Evolutionary conservation across 306 rosid genomes (phyloP), one percentile per base, ranked within the genome.

Genomic region (Glycine soja): DNA sequence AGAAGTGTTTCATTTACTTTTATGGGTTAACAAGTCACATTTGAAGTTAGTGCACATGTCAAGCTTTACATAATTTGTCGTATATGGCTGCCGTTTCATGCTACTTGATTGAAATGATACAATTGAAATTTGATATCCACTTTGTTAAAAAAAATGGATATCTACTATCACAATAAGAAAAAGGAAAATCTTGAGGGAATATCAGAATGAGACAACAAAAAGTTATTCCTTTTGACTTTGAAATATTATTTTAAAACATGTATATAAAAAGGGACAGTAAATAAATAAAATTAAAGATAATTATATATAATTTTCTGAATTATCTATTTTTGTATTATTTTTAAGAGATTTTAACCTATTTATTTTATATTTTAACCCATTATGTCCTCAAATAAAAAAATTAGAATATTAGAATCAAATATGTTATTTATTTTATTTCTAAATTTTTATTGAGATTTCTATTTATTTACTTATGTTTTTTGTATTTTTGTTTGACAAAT

Each of bases 41-140:
- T 58, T 57, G 43, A 69, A 76, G 74, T 70, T 51, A 32, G 45
- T 71, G 69, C 70, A 62, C 53, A 62, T 77, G 67, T 12, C 72
- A 47, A 9, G 54, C 47, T 75, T 75, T 68, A 13, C 32, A 8
- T 63, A 42, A 54, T 73, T 78, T 46, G 80, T 83, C 45, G 15
- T 54, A 53, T 70, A 62, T 40, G 74, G 59, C 69, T 70, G 14
- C 58, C 10, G 10, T 50, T 46, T 56, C 54, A 5, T 34, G 72
- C 70, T 38, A 14, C 45, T n/a, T 38, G 71, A 7, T 65, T 58
- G 10, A 18, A 3, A 57, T 9, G 34, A 16, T 53, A 58, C 3
- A 56, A 56, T 56, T 62, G 45, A 36, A 32, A 36, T 61, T 64
- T 64, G 70, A 36, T 36, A n/a, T 34, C 15, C 3, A 13, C 19